Evolutionary conservation across 208 protist species (phyloP).

Genomic region (Acanthamoeba castellanii): DNA sequence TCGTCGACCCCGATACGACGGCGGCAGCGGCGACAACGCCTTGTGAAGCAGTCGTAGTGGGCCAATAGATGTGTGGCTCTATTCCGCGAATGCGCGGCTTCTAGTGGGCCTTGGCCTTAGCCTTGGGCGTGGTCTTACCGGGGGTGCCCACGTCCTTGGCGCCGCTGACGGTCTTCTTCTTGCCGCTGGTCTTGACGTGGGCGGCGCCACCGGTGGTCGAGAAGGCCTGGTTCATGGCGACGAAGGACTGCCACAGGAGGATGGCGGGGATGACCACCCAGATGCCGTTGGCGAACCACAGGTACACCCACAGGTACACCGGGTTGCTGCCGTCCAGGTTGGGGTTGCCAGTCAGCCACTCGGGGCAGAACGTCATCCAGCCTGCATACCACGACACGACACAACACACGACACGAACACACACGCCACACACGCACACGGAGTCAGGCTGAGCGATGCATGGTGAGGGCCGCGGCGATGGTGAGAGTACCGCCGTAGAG

Average conservation of each 20-base stretch:
- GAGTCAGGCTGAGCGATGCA: background rate
- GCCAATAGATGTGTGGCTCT: background rate
- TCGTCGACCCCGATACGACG: background rate
- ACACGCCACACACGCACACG: background rate
- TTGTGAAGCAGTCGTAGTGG: background rate
- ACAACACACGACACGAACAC: background rate
- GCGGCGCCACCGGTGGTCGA: background rate
- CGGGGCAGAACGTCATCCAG: slow-evolving; percentile 77
- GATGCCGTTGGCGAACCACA: slow-evolving; percentile 75
- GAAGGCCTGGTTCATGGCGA: slow-evolving; percentile 67
- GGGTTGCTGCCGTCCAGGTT: slow-evolving; percentile 73
- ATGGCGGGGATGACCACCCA: slow-evolving; percentile 74
- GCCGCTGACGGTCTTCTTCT: background rate
- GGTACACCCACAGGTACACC: slow-evolving; percentile 75
- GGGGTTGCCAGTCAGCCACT: slow-evolving; percentile 74
- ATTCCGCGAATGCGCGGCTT: background rate
- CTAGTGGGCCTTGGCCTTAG: background rate
- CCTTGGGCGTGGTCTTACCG: background rate
- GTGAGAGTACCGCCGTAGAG: slow-evolving; percentile 59
- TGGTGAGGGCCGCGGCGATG: background rate
- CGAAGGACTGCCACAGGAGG: slow-evolving; percentile 70
- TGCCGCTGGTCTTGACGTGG: background rate
- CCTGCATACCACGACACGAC: background rate
- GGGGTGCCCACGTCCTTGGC: background rate
- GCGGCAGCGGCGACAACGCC: background rate